Evolutionary conservation across 2,329 filamentous ascomycete genomes (phyloP).

Genomic region (Exophiala mesophila): DNA sequence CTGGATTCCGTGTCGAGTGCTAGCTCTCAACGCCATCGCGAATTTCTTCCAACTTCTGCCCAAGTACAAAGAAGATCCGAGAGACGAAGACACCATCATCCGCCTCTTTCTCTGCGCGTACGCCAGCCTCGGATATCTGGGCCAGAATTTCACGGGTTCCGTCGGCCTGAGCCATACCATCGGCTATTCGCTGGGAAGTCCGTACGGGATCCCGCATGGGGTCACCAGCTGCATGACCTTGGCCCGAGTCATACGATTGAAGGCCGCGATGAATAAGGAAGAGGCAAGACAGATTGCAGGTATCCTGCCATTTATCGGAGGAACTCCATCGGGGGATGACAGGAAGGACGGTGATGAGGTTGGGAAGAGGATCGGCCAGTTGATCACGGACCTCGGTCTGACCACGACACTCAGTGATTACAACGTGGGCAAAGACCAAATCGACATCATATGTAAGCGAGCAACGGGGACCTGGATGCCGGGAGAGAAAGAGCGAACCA

Average conservation of each 20-base stretch:
- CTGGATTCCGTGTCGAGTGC: slow-evolving; percentile 47
- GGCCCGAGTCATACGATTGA: slow-evolving; percentile 49
- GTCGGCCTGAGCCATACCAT: slow-evolving; percentile 45
- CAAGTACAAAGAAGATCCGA: slow-evolving; percentile 36
- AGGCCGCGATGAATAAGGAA: slow-evolving; percentile 40
- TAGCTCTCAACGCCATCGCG: slow-evolving; percentile 41
- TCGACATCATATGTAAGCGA: slow-evolving; percentile 17
- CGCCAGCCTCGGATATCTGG: slow-evolving; percentile 46
- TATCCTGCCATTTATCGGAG: slow-evolving; percentile 22
- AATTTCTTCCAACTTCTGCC: slow-evolving; percentile 45
- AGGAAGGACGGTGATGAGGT: slow-evolving; percentile 12
- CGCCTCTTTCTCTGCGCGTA: slow-evolving; percentile 50
- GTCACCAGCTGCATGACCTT: slow-evolving; percentile 52
- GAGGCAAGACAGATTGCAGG: slow-evolving; percentile 32
- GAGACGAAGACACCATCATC: slow-evolving; percentile 44
- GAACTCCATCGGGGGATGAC: slow-evolving; percentile 14
- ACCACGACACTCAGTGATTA: slow-evolving; percentile 12
- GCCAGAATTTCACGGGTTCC: slow-evolving; percentile 45
- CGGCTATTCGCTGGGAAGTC: slow-evolving; percentile 50
- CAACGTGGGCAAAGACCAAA: slow-evolving; percentile 16
- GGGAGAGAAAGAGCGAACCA: slow-evolving; percentile 46
- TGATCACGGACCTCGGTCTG: slow-evolving; percentile 17
- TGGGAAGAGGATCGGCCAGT: slow-evolving; percentile 15
- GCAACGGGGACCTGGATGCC: too few species aligned
- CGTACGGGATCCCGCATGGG: slow-evolving; percentile 52